A percentile compares a stretch with the other conserved stretches of the same genome.
Evolutionary conservation across 1,139 yeast species (phyloP).

Genomic region (Debaryomyces fabryi): DNA sequence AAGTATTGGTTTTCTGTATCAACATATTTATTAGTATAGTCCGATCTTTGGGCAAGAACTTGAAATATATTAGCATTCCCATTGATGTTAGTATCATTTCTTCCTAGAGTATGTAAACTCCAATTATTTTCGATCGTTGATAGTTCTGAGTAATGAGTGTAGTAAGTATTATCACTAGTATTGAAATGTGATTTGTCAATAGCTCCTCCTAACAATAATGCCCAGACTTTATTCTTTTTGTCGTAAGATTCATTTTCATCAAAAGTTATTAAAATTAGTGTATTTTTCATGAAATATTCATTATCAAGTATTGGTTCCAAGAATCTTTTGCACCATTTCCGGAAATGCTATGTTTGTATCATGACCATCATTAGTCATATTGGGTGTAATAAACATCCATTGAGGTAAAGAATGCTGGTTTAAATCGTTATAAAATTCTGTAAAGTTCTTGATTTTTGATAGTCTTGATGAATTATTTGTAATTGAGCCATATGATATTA

Average conservation of each 20-base stretch:
- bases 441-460: conserved; percentile 47
- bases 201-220: conserved; percentile 47
- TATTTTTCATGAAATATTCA: conserved; percentile 45
- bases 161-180: conserved; percentile 46
- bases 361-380: conserved; percentile 53
- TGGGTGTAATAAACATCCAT: conserved; percentile 53
- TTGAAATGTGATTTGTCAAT: conserved; percentile 39
- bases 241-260: conserved; percentile 48
- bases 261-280: conserved; percentile 46
- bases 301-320: conserved; percentile 42
- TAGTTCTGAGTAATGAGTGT: conserved; percentile 51
- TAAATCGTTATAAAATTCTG: conserved; percentile 41
- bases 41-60: conserved; percentile 37
- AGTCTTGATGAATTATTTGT: conserved; percentile 31
- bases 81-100: conserved; percentile 18
- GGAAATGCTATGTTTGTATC: conserved; percentile 46
- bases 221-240: conserved; percentile 43
- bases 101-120: conserved; percentile 48
- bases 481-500: conserved; percentile 41
- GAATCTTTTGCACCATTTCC: conserved; percentile 47
- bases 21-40: conserved; percentile 31
- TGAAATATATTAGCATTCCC: conserved; percentile 44
- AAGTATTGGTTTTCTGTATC: conserved; percentile 38
- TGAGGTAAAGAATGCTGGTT: conserved; percentile 44
- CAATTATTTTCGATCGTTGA: conserved; percentile 51